phyloP scores from a whole-genome alignment of 495 filamentous ascomycete genomes.

The Wilcoxina mikolae region DNA sequence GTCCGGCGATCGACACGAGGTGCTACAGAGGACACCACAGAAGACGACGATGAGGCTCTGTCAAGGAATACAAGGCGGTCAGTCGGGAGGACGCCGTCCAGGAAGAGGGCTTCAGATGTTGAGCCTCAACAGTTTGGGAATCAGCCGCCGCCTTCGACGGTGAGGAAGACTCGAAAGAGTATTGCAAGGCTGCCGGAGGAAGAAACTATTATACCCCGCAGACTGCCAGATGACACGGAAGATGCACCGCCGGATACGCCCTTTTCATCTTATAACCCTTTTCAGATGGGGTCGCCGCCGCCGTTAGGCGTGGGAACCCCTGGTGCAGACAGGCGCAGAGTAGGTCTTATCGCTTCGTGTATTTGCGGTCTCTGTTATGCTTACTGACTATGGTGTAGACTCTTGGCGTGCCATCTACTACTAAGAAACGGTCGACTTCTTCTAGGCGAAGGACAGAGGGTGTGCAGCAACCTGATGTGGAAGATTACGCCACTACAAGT shows the following conservation, averaged over 20 bases:
- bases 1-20: conserved; percentile 13
- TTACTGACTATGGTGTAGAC: conserved; percentile 12
- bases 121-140: conserved; percentile 40
- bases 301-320: background rate
- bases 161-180: conserved; percentile 40
- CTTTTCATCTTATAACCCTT: conserved; percentile 87
- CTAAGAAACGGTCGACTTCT: conserved; percentile 21
- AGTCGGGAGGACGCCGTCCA: conserved; percentile 15
- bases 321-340: conserved; percentile 18
- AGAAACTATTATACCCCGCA: conserved; percentile 12
- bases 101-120: conserved; percentile 40
- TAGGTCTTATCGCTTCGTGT: conserved; percentile 3
- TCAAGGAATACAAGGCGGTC: conserved; percentile 13
- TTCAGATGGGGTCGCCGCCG: conserved; percentile 57
- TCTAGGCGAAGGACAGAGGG: conserved; percentile 20
- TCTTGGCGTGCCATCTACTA: conserved; percentile 1
- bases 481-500: conserved; percentile 28
- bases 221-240: conserved; percentile 25
- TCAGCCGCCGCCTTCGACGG: conserved; percentile 31
- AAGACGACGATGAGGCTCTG: conserved; percentile 30
- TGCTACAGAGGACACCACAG: conserved; percentile 48
- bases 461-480: conserved; percentile 11
- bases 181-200: conserved; percentile 6
- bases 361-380: no score
- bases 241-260: conserved; percentile 31